Evolutionary conservation across 23 red algal genomes (phyloP), one percentile per base, ranked within the genome.

Genomic region (Agarophyton chilense): DNA sequence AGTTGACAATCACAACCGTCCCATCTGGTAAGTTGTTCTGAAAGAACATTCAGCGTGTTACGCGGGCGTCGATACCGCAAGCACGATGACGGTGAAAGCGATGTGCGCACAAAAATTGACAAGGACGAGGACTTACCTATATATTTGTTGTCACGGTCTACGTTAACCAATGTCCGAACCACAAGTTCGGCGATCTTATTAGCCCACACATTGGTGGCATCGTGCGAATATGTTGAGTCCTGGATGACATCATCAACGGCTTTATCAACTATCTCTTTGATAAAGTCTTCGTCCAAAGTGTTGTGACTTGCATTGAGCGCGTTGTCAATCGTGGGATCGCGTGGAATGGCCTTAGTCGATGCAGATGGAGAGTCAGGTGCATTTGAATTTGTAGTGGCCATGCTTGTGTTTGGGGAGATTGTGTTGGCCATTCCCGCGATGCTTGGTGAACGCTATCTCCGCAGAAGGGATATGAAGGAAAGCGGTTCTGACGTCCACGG

Each of bases 111-210:
- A 25, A 21, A 31, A 26, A 61, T 11, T 0, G 16, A 36, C 26
- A 18, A 35, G 32, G 31, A 35, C 60, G 29, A 16, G 28, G 52
- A 84, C 89, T 46, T 78, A 92, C 89, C 80, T 41, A 94, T 86
- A 79, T 94, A 94, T 55, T 94, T 94, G 80, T 94, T 86, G 10
- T 85, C 80, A 25, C 91, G 91, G 63, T 94, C 91, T n/a, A 94
- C 63, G 36, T 79, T 79, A 26, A 94, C 91, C 33, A 94, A 81
- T 47, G 73, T 43, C 34, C 73, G 81, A 32, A 94, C 91, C 29
- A 94, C 13, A 43, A 79, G 71, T 32, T 94, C 91, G 31, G 83
- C 91, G 54, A 94, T 94, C 44, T 84, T 61, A 46, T 94, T 94
- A 17, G 78, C 76, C 91, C 91, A 94, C 22, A 70, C 45, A 35